Percentiles rank a stretch among this genome's conserved stretches.
phyloP scores from a whole-genome alignment of 176 grass and related monocot species.

The Aechmea fasciata region DNA sequence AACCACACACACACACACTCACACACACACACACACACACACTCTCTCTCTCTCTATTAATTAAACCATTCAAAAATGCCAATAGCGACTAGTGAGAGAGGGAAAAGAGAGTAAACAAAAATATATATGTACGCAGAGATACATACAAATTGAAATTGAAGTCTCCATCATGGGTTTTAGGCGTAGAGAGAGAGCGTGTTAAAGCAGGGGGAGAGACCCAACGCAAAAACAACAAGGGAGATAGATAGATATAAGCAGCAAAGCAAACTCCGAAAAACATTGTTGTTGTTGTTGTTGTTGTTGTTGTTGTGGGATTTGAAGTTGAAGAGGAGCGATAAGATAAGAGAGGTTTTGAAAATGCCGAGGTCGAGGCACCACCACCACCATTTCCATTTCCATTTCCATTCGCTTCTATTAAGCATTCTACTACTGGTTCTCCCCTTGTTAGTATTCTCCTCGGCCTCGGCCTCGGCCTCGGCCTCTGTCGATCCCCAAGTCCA shows the following conservation, averaged over 20 bases:
- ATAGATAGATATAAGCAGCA: not conserved
- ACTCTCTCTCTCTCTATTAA: not conserved
- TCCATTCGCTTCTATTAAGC: conserved; percentile 25
- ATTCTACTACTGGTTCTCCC: conserved; percentile 2
- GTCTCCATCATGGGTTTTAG: too few species aligned
- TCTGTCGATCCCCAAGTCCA: conserved; percentile 30
- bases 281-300: conserved; percentile 19
- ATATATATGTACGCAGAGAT: too few species aligned
- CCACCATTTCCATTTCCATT: conserved; percentile 6
- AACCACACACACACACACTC: too few species aligned
- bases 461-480: not conserved
- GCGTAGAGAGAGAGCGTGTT: conserved; percentile 9
- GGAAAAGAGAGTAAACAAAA: too few species aligned
- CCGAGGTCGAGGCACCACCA: conserved; percentile 46
- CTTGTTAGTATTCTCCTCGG: not conserved
- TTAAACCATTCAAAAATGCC: not conserved
- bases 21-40: not conserved
- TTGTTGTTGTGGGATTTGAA: conserved; percentile 38
- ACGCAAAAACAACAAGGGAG: conserved; percentile 50
- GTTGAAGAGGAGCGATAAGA: conserved; percentile 16
- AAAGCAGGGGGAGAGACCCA: conserved; percentile 14
- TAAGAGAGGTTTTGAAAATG: conserved; percentile 46
- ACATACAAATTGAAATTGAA: too few species aligned
- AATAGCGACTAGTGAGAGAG: conserved; percentile 27
- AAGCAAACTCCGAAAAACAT: conserved; percentile 33